A percentile compares a stretch with the other conserved stretches of the same genome.
These are phyloP conservation scores for Triangularia verruculosa DNA, from an alignment of 2,329 filamentous ascomycete species.

Conservation along the genomic window DNA sequence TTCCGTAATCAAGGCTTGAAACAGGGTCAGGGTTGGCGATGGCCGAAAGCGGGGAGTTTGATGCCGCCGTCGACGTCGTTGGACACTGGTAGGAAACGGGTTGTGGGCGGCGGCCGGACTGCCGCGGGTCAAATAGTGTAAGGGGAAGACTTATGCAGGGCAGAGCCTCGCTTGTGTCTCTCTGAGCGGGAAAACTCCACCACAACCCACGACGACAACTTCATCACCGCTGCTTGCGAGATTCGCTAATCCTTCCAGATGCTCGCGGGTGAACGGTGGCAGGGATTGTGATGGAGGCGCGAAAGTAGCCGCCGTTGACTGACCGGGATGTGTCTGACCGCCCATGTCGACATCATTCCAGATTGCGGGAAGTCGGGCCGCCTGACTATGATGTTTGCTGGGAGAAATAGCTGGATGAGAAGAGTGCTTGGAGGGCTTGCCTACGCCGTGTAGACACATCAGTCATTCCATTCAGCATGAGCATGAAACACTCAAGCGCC, in stretches of 20 bases:
- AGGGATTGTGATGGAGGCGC: not conserved
- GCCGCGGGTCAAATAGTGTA: constrained; percentile 8
- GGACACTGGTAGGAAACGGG: not conserved
- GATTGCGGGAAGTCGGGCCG: not conserved
- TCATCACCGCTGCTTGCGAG: not conserved
- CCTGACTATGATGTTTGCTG: not conserved
- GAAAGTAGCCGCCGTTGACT: not conserved
- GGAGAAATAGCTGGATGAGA: not conserved
- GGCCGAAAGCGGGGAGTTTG: constrained; percentile 20
- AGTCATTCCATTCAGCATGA: no score
- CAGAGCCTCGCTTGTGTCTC: constrained; percentile 18
- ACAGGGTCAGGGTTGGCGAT: constrained; percentile 22
- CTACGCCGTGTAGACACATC: no score
- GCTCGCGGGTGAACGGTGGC: not conserved
- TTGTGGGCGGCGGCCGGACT: constrained; percentile 3
- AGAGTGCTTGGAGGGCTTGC: no score
- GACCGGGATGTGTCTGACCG: not conserved
- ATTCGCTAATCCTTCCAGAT: not conserved
- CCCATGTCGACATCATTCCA: not conserved
- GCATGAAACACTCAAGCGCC: not conserved
- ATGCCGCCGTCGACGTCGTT: constrained; percentile 6
- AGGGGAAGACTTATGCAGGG: constrained; percentile 15
- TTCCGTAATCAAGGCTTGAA: constrained; percentile 19
- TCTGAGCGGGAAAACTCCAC: constrained; percentile 10
- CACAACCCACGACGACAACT: constrained; percentile 12